Evolutionary conservation across 2,329 filamentous ascomycete species (phyloP), one percentile per base, ranked within the genome.

Genomic region (Botryotinia narcissicola): DNA sequence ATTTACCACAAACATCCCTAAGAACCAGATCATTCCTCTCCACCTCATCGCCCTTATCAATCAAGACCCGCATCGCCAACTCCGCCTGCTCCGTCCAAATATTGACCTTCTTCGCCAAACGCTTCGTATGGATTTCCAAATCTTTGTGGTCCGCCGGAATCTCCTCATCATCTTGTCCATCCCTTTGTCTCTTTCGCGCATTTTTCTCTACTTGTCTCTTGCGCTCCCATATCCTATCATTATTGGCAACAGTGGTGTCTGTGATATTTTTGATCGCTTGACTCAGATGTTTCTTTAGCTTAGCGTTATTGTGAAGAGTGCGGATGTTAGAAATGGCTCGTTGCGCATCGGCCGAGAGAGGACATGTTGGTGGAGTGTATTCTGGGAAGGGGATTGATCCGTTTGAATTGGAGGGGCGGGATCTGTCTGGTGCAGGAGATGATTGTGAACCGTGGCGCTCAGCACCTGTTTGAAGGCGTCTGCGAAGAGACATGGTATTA

Each of bases 51-150:
- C 86, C 83, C 14, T 84, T 84, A 80, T 92, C 90, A 74, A 92
- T 87, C 67, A 89, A 80, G 20, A 84, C 82, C 25, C 90, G 85
- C 78, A 91, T 85, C 63, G 83, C 84, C 78, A 86, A 83, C 76
- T 92, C 90, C 78, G 91, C 84, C 69, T 84, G 83, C 42, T 81
- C 80, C 1, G 88, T 91, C 76, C 88, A 82, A 5, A 81, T 80
- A 25, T 85, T 82, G 3, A 90, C 87, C 73, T 84, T 83, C 32
- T 82, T 80, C 73, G 84, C 82, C 25, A 84, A 74, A 71, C 84
- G 37, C 16, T 81, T 80, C 63, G 87, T 75, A 72, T 83, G 82
- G 40, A 81, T 79, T 35, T 84, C 82, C 54, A 82, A 81, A 25
- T 83, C 79, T 18, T 70, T 74, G 25, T 79, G 73, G 1, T 81